Conservation (phyloP, 345 rosid genomes). For the Laguncularia racemosa region DNA sequence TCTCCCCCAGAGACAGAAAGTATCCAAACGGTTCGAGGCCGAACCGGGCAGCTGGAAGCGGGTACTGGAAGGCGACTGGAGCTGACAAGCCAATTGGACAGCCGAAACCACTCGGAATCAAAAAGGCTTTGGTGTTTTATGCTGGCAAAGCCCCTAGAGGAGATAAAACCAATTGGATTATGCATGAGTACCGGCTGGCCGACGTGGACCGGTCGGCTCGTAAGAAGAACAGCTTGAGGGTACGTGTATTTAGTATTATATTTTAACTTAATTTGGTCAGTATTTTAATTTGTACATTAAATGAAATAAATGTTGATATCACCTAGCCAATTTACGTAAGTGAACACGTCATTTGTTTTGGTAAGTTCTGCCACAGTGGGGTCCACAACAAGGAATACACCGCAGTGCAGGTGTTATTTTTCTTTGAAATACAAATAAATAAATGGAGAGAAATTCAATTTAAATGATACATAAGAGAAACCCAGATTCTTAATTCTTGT, state of each 20-base stretch:
- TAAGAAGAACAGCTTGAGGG: conserved; percentile 82
- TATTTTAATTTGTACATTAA: too few relatives aligned
- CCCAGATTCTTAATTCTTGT: too few relatives aligned
- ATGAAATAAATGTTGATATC: too few relatives aligned
- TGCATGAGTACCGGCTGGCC: conserved; percentile 96
- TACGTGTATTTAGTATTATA: conserved; percentile 19
- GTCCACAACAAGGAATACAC: too few relatives aligned
- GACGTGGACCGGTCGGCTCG: conserved; percentile 83
- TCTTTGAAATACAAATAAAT: too few relatives aligned
- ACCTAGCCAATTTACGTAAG: too few relatives aligned
- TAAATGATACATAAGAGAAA: too few relatives aligned
- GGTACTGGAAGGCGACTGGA: conserved; percentile 98
- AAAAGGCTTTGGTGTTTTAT: conserved; percentile 88
- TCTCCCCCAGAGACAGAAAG: conserved; percentile 80
- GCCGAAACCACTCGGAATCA: conserved; percentile 75
- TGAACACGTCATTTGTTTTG: too few relatives aligned
- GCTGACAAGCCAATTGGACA: conserved; percentile 92
- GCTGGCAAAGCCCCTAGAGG: conserved; percentile 83
- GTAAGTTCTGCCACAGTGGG: too few relatives aligned
- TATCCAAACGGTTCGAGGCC: conserved; percentile 96
- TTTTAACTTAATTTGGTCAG: too few relatives aligned
- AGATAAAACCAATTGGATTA: conserved; percentile 95
- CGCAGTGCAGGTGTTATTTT: too few relatives aligned
- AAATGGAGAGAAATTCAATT: too few relatives aligned
- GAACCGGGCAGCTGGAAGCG: conserved; percentile 82